Conservation (phyloP, 129 eudicot species). For the Arctium lappa region DNA sequence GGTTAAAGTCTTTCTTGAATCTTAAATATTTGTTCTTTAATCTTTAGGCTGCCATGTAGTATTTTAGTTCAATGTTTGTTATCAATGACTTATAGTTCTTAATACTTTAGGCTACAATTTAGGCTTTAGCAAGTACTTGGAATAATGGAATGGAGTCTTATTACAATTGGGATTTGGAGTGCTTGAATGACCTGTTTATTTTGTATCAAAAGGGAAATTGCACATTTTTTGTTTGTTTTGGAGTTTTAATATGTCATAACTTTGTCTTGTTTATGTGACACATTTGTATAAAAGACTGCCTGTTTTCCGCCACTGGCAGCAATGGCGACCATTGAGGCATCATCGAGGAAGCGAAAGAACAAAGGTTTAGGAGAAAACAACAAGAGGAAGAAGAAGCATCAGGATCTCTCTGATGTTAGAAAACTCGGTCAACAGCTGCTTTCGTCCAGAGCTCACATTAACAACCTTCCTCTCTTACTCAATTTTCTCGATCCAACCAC, state of each 20-base stretch:
- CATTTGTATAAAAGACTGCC: background rate
- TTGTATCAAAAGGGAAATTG: background rate
- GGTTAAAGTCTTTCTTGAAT: constrained; percentile 47
- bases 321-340: constrained; percentile 35
- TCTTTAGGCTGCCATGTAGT: too few relatives aligned
- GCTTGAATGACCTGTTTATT: background rate
- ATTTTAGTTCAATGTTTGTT: too few relatives aligned
- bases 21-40: background rate
- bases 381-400: constrained; percentile 25
- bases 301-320: background rate
- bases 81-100: too few relatives aligned
- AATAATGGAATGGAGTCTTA: background rate
- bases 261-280: background rate
- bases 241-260: background rate
- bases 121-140: background rate
- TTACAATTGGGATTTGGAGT: background rate
- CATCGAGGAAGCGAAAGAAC: constrained; percentile 41
- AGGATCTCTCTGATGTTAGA: constrained; percentile 48
- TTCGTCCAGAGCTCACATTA: constrained; percentile 63
- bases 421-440: constrained; percentile 66
- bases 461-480: constrained; percentile 73
- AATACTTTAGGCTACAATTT: too few relatives aligned
- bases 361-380: constrained; percentile 11
- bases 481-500: constrained; percentile 32
- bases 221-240: background rate